phyloP scores from a whole-genome alignment of 768 basidiomycete species.

The Auriscalpium vulgare region DNA sequence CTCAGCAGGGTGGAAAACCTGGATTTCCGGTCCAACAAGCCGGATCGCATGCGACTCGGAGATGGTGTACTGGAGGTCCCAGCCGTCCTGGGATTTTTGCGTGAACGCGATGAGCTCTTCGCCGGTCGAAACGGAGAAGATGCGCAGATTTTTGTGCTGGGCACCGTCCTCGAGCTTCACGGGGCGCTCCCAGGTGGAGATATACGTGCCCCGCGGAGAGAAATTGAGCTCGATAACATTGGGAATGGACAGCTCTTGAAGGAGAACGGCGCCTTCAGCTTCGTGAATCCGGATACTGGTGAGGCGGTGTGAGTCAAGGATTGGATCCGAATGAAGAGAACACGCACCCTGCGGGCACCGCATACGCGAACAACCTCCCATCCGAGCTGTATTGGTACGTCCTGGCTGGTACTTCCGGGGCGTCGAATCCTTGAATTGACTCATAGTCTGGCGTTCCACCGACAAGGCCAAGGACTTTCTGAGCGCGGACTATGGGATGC shows the following conservation, averaged over 20 bases:
- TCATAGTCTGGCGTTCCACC: slow-evolving; percentile 73
- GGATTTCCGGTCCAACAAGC: slow-evolving; percentile 73
- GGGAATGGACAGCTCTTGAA: slow-evolving; percentile 66
- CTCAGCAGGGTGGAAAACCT: slow-evolving; percentile 74
- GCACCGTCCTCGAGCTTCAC: slow-evolving; percentile 84
- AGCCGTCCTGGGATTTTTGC: slow-evolving; percentile 86
- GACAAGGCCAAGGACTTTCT: slow-evolving; percentile 87
- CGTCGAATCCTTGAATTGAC: slow-evolving; percentile 51
- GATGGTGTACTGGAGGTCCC: slow-evolving; percentile 88
- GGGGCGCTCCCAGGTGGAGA: slow-evolving; percentile 95
- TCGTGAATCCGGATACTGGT: slow-evolving; percentile 69
- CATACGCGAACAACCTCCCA: slow-evolving; percentile 82
- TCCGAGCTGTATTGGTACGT: slow-evolving; percentile 79
- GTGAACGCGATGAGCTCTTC: slow-evolving; percentile 82
- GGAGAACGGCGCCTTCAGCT: slow-evolving; percentile 62
- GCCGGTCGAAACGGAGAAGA: slow-evolving; percentile 82
- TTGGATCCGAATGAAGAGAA: background rate
- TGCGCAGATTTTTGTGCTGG: slow-evolving; percentile 89
- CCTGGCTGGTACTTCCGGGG: slow-evolving; percentile 65
- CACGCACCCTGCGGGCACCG: slow-evolving; percentile 64
- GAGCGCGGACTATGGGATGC: slow-evolving; percentile 67
- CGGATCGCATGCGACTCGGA: slow-evolving; percentile 83
- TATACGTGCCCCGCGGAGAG: slow-evolving; percentile 87
- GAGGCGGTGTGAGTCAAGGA: too few species aligned
- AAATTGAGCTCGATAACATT: slow-evolving; percentile 82